A percentile compares a stretch with the other conserved stretches of the same genome.
phyloP scores from a whole-genome alignment of 371 early-diverging fungal genomes.

The Nematocida major region DNA sequence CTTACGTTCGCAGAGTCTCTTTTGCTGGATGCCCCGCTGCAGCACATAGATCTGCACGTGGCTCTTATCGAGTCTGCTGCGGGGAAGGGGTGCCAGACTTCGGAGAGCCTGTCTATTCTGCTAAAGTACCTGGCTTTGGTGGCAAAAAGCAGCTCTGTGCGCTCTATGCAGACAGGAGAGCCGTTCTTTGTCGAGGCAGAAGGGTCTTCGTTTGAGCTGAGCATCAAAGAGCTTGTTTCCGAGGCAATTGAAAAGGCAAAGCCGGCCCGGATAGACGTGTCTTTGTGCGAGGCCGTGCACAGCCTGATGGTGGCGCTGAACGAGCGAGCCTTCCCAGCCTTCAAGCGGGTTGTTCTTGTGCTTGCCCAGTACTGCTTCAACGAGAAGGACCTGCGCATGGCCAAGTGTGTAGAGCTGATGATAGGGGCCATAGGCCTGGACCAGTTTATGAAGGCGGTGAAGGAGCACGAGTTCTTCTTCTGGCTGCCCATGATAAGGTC shows the following conservation, averaged over 20 bases:
- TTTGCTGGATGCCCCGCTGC: background rate
- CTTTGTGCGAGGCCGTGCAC: background rate
- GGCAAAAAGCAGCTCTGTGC: background rate
- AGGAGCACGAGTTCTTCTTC: conserved; percentile 36
- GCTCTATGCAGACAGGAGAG: background rate
- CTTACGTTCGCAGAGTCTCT: conserved; percentile 6
- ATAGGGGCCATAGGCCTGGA: conserved; percentile 42
- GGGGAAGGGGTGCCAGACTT: background rate
- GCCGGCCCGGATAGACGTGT: background rate
- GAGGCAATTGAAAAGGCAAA: background rate
- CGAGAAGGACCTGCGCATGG: conserved; percentile 13
- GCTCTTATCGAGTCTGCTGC: background rate
- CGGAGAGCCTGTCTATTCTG: background rate
- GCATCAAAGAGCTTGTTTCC: conserved; percentile 14
- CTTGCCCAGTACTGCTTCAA: conserved; percentile 29
- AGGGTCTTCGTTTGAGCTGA: conserved; percentile 1
- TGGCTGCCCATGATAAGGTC: conserved; percentile 50
- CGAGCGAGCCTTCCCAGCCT: background rate
- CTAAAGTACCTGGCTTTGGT: background rate
- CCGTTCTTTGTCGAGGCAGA: background rate
- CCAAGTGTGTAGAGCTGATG: conserved; percentile 33
- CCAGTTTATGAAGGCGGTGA: conserved; percentile 23
- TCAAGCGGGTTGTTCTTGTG: conserved; percentile 22
- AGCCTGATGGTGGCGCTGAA: background rate
- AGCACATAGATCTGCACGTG: background rate